phyloP scores from a whole-genome alignment of 1,139 yeast genomes.

The Sugiyamaella pinicola region DNA sequence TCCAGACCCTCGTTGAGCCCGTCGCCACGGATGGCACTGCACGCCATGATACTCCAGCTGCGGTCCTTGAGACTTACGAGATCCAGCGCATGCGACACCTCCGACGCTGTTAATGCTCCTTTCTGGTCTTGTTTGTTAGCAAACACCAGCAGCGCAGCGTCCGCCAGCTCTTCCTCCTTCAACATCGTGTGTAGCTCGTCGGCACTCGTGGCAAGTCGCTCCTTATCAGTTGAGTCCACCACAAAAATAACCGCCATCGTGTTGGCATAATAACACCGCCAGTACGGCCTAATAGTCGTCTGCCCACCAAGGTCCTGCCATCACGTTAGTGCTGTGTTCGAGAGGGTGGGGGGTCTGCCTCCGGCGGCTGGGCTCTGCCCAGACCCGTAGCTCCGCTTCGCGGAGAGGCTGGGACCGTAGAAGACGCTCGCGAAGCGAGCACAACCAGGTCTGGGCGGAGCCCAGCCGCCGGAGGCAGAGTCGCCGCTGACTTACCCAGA shows the following conservation, averaged over 20 bases:
- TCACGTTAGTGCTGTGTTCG: slow-evolving; percentile 31
- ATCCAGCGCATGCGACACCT: slow-evolving; percentile 84
- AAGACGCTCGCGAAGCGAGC: no score
- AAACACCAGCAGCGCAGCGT: slow-evolving; percentile 87
- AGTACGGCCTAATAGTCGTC: slow-evolving; percentile 93
- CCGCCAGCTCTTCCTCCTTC: slow-evolving; percentile 86
- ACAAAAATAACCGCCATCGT: slow-evolving; percentile 96
- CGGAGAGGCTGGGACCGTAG: no score
- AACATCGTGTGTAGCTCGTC: slow-evolving; percentile 91
- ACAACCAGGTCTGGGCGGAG: no score
- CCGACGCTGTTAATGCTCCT: slow-evolving; percentile 93
- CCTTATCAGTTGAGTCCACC: slow-evolving; percentile 95
- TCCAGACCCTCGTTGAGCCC: slow-evolving; percentile 95
- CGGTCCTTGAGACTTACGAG: slow-evolving; percentile 89
- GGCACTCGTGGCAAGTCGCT: slow-evolving; percentile 82
- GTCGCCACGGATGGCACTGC: slow-evolving; percentile 94
- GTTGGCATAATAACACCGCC: slow-evolving; percentile 96
- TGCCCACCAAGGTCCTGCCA: slow-evolving; percentile 94
- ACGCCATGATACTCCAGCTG: slow-evolving; percentile 97
- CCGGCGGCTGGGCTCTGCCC: no score
- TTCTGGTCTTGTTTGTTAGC: slow-evolving; percentile 98
- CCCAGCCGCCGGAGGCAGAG: not conserved
- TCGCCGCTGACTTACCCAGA: slow-evolving; percentile 47
- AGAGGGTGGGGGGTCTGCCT: no score
- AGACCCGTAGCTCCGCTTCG: no score